Evolutionary conservation across 345 rosid genomes (phyloP).

Genomic region (Litchi chinensis): DNA sequence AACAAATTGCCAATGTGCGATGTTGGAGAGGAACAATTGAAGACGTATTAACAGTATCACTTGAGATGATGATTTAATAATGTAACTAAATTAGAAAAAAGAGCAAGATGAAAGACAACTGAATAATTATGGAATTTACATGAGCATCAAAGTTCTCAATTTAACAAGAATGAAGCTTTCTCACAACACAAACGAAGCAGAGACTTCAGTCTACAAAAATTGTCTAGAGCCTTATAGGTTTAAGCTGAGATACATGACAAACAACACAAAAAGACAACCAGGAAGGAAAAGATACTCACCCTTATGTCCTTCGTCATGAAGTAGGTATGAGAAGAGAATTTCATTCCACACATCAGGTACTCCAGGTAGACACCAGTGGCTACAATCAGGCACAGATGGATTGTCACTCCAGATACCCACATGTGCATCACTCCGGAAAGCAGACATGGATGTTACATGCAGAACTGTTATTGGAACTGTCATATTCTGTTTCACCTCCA

Average conservation of each 20-base stretch:
- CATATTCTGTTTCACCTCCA: slow-evolving; percentile 59
- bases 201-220: neutral
- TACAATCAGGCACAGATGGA: slow-evolving; percentile 71
- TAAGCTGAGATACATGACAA: neutral
- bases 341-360: slow-evolving; percentile 92
- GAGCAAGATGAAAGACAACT: neutral
- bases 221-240: neutral
- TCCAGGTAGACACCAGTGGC: slow-evolving; percentile 97
- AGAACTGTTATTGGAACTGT: slow-evolving; percentile 61
- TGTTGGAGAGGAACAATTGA: neutral
- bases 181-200: neutral
- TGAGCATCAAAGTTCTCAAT: neutral
- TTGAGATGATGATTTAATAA: neutral
- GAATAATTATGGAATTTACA: neutral
- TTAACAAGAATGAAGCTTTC: neutral
- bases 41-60: neutral
- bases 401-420: slow-evolving; percentile 84
- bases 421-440: slow-evolving; percentile 79
- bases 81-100: neutral
- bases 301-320: slow-evolving; percentile 7
- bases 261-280: neutral
- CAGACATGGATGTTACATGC: slow-evolving; percentile 77
- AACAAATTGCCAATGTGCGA: no score
- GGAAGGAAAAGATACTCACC: slow-evolving; percentile 22
- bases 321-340: slow-evolving; percentile 59